Evolutionary conservation across 2,329 filamentous ascomycete genomes (phyloP), one percentile per base, ranked within the genome.

Genomic region (Penicillium sclerotiorum): DNA sequence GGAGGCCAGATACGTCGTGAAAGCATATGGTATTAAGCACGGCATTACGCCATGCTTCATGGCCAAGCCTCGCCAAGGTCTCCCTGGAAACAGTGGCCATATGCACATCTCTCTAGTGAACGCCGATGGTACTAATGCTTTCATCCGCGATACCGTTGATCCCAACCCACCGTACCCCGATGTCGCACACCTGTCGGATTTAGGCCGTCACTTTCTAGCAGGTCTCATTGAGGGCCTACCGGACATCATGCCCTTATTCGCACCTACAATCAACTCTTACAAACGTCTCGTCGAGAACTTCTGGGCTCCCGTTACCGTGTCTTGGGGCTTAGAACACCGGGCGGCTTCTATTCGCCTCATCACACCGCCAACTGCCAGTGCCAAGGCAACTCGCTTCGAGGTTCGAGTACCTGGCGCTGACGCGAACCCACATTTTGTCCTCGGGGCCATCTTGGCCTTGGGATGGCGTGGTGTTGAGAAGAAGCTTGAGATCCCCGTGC

Each of bases 271-370:
- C 66, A 99, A 99, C 80, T 95, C 90, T 54, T 99, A 99, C 80
- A 99, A 99, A 76, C 87, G 94, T 3, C 81, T 99, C 0, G 94
- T 99, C 2, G 94, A 99, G 77, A 97, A 97, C 75, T 97, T 96
- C 74, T 99, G 94, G 94, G 94, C 94, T 0, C 94, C 94, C 0
- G 94, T 99, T 5, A 96, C 93, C 0, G 94, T 97, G 0, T 96
- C 90, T 0, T 99, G 94, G 94, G 94, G 94, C 1, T 76, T 96
- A 5, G 94, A 97, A 73, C 93, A 99, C 70, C 89, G 94, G 53
- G 92, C 91, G 5, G 93, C 94, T 0, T 95, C 89, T 0, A 88
- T 99, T 58, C 84, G 94, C 15, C 74, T 99, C 27, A 96, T 99
- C 59, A 85, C 90, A 0, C 93, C 93, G 11, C 93, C 94, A 0